Conservation (phyloP, 2,329 filamentous ascomycete species). For the Alternaria ventricosa region DNA sequence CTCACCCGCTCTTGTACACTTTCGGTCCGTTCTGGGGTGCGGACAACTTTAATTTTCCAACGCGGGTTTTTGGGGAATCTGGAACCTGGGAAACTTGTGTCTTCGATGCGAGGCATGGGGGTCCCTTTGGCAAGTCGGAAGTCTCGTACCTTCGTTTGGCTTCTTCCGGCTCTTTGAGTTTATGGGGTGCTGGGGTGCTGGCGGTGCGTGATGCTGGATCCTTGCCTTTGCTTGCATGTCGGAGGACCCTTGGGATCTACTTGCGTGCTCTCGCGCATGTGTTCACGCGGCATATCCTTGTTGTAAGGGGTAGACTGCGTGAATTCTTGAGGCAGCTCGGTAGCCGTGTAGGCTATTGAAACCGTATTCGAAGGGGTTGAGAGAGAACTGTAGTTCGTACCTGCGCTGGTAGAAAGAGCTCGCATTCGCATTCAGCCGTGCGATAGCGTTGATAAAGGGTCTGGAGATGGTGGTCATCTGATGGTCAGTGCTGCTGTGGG, state of each 20-base stretch:
- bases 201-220: neutral
- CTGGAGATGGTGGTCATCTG: neutral
- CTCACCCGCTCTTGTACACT: neutral
- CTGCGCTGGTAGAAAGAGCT: neutral
- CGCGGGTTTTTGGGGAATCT: neutral
- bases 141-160: neutral
- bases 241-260: neutral
- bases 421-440: neutral
- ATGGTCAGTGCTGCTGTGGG: neutral
- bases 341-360: neutral
- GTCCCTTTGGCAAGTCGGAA: neutral
- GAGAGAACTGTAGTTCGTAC: neutral
- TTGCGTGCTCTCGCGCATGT: neutral
- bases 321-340: neutral
- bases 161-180: neutral
- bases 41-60: neutral
- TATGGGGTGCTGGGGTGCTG: neutral
- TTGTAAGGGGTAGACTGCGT: neutral
- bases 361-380: neutral
- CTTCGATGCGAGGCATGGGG: neutral
- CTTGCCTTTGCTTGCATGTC: neutral
- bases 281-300: neutral
- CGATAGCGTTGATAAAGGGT: neutral
- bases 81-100: neutral
- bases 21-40: neutral